Evolutionary conservation across 768 basidiomycete genomes (phyloP), one percentile per base, ranked within the genome.

Genomic region (Cubamyces lactineus): DNA sequence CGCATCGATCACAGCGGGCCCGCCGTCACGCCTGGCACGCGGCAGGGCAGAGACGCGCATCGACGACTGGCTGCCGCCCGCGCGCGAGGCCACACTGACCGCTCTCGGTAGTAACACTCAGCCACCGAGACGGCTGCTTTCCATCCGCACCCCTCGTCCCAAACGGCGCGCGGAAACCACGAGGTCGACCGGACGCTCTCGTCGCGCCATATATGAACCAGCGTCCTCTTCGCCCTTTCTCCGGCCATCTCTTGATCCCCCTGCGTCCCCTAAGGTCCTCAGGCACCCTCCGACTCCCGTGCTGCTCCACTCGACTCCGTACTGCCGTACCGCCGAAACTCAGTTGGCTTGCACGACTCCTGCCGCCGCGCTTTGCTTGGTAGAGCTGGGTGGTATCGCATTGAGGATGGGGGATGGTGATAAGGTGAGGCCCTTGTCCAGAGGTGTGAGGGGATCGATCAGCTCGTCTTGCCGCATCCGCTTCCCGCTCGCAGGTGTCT

Each of bases 1-100:
- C 53, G 53, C 60, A 61, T 61, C 60, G 53, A 61, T 61, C 60
- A 41, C 60, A 61, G 53, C 60, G 53, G 52, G 7, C 53, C 38
- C 60, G 53, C 60, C 47, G 53, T 55, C 47, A 61, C 53, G 40
- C 26, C 53, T 34, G 24, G 49, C 47, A 58, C 40, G 38, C 52
- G 56, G 21, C 17, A 24, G 39, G 28, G 8, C 17, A 9, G 38
- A 53, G 51, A 53, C 34, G 38, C 51, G 51, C 51, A 51, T n/a
- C 17, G 21, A 46, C 40, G 40, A 53, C 39, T 12, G 55, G n/a
- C 55, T 28, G 45, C 45, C 45, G 34, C 46, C 39, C 46, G 53
- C 53, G 46, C 50, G 38, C 24, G 47, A 48, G 48, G 34, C 34
- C 47, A 16, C 3, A 43, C 12, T 57, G 17, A 23, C 56, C 49